A percentile compares a stretch with the other conserved stretches of the same genome.
Conservation (phyloP, 1,284 basidiomycete genomes). For the Ceraceosorus guamensis region DNA sequence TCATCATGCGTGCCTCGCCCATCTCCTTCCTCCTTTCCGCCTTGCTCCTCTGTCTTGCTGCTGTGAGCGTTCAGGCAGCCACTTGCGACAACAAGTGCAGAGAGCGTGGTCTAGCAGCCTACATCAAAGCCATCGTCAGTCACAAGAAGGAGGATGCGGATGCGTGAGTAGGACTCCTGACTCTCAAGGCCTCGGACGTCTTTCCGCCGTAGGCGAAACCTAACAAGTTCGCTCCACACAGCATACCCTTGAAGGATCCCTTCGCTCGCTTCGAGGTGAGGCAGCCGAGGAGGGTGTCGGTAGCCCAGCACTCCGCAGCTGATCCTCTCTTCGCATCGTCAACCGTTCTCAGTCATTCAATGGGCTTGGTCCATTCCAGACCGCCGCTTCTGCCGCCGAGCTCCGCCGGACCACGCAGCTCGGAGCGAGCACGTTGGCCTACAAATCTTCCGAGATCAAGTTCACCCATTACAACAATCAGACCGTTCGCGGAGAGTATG, state of each 20-base stretch:
- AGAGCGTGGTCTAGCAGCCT: background rate
- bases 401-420: background rate
- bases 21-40: too few relatives aligned
- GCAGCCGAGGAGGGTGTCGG: background rate
- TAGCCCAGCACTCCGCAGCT: background rate
- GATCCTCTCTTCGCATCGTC: background rate
- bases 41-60: background rate
- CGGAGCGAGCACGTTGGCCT: background rate
- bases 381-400: background rate
- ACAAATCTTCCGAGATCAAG: background rate
- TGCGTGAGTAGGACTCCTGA: background rate
- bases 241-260: background rate
- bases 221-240: background rate
- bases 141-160: background rate
- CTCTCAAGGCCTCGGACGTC: background rate
- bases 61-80: background rate
- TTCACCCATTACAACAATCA: background rate
- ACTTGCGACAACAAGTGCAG: background rate
- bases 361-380: background rate
- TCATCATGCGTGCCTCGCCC: too few relatives aligned
- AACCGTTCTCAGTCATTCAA: background rate
- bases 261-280: background rate
- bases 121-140: background rate
- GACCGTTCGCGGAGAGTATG: background rate
- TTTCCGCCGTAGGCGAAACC: background rate